These are phyloP conservation scores for Geoglossum glabrum DNA, from an alignment of 495 filamentous ascomycete species.

Conservation along the genomic window DNA sequence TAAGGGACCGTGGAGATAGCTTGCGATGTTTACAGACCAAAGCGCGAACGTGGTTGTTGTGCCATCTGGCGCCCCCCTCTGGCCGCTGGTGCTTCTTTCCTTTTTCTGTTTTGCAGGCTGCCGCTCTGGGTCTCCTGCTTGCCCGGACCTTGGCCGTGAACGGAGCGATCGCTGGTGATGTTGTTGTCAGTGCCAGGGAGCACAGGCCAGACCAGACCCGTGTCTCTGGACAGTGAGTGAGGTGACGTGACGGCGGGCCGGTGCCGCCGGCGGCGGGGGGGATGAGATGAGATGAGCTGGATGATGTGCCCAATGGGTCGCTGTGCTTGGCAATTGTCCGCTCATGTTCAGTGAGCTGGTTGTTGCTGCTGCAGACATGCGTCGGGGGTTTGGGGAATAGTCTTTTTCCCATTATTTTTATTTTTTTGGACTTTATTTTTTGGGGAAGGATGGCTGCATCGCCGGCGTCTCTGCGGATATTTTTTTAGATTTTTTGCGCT, in stretches of 20 bases:
- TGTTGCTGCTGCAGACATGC: background rate
- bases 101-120: too few species aligned
- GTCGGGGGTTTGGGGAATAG: background rate
- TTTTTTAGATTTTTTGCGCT: background rate
- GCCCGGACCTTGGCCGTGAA: too few species aligned
- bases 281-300: background rate
- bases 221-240: too few species aligned
- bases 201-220: too few species aligned
- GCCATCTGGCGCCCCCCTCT: too few species aligned
- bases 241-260: background rate
- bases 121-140: too few species aligned
- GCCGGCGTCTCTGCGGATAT: background rate
- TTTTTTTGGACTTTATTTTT: too few species aligned
- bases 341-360: background rate
- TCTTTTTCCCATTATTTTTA: background rate
- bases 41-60: too few species aligned
- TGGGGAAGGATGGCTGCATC: constrained; percentile 1
- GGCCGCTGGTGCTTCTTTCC: too few species aligned
- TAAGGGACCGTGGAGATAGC: too few species aligned
- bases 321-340: background rate
- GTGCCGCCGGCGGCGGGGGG: background rate
- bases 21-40: too few species aligned
- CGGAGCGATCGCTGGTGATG: too few species aligned
- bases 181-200: background rate
- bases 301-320: background rate